Base-by-base conservation (phyloP, 495 filamentous ascomycete genomes). In the Trypethelium eluteriae region DNA sequence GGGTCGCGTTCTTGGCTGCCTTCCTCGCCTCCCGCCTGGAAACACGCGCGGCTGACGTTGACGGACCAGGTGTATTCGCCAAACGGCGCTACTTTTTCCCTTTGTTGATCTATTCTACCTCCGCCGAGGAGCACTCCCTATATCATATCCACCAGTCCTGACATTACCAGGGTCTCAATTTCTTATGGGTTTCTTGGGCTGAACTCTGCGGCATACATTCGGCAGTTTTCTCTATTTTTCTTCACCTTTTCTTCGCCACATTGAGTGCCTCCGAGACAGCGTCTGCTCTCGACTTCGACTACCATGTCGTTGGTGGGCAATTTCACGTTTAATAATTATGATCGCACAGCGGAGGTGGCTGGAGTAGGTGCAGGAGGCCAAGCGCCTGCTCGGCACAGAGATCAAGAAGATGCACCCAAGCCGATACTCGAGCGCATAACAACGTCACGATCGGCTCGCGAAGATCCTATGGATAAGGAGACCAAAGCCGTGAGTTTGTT, bases 221-320 rank as follows among this genome's bases (percentile, higher is more conserved):
- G 14, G 7, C 41, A 44, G 14, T 44, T 44, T 62, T 6, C 36
- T 25, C n/a, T 32, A 11, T 62, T 38, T 36, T 38, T 38, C 18
- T 38, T 36, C 34, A 10, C 56, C 38, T 14, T 62, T 62, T 32
- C 59, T 32, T 62, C 32, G 34, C 35, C 36, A 4, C n/a, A 34
- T 62, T 41, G 35, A 41, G 12, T 38, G 59, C 38, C 6, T 32
- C 32, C n/a, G 14, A 62, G n/a, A 62, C 1, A 18, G 18, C 10
- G 6, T 25, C 59, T 38, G 12, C 32, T 62, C 59, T 34, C 9
- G 6, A 34, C 59, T 38, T 62, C 59, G 59, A 32, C 59, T 41
- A 63, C 41, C 47, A 74, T 74, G 72, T 66, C 70, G 36, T 67
- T 70, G 61, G 66, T 72, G 18, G 72, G 72, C 59, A 70, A 74